Conservation (phyloP, 257 asterid species). For the Paulownia fortunei region DNA sequence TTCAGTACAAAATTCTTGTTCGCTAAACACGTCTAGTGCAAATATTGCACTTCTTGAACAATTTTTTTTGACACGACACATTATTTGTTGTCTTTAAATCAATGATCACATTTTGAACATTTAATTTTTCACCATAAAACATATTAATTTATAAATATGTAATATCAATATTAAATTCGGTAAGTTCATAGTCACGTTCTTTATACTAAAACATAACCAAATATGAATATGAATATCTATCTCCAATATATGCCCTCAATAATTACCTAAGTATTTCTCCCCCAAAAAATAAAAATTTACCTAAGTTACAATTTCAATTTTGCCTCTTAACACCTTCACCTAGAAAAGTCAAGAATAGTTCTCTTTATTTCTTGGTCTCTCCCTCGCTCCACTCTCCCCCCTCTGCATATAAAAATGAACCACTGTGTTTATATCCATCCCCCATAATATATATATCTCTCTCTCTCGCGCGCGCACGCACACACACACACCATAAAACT, state of each 20-base stretch:
- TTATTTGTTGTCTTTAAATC: too few species aligned
- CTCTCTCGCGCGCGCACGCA: constrained; percentile 2
- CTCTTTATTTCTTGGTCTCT: background rate
- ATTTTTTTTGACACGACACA: too few species aligned
- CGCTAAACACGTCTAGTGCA: too few species aligned
- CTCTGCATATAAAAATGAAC: constrained; percentile 28
- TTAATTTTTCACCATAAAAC: too few species aligned
- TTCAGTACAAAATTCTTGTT: too few species aligned
- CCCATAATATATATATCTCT: constrained; percentile 11
- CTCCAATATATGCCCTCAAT: background rate
- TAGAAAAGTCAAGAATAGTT: background rate
- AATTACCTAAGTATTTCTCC: background rate
- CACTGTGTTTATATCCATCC: constrained; percentile 2
- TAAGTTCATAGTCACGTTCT: too few species aligned
- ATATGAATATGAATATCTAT: background rate
- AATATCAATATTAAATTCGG: too few species aligned
- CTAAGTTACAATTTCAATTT: background rate
- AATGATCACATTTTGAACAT: too few species aligned
- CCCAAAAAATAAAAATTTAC: background rate
- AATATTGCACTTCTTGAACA: too few species aligned
- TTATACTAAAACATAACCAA: background rate
- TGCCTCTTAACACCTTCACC: constrained; percentile 11
- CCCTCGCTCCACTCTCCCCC: constrained; percentile 11
- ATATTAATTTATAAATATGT: too few species aligned
- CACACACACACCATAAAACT: constrained; percentile 29